Evolutionary conservation across 2,329 filamentous ascomycete species (phyloP).

Genomic region (Fusarium pininemorale): DNA sequence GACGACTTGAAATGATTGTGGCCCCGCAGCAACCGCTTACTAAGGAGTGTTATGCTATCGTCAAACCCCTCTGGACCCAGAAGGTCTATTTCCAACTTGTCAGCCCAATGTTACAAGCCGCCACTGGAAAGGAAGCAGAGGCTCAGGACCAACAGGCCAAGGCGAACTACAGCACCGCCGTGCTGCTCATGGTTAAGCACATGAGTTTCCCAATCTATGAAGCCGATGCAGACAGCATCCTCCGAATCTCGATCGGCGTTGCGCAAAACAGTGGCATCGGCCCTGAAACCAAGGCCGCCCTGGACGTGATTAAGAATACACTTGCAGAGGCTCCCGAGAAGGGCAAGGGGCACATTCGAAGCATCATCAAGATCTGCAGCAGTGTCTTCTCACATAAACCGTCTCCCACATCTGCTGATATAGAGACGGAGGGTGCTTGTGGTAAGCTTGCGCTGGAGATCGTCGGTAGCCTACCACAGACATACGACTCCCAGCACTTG

Average conservation of each 20-base stretch:
- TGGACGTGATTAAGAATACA: constrained; percentile 60
- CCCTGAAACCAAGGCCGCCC: constrained; percentile 57
- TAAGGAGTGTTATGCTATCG: constrained; percentile 53
- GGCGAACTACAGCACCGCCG: constrained; percentile 57
- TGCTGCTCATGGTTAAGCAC: constrained; percentile 60
- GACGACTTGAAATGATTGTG: constrained; percentile 55
- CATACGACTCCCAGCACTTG: constrained; percentile 59
- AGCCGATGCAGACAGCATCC: constrained; percentile 57
- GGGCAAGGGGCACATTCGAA: constrained; percentile 58
- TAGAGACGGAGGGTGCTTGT: constrained; percentile 47
- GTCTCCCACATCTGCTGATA: constrained; percentile 29
- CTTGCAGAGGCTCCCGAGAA: constrained; percentile 56
- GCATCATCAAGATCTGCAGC: constrained; percentile 57
- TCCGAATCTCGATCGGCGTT: constrained; percentile 60
- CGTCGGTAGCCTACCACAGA: constrained; percentile 56
- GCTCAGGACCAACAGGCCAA: constrained; percentile 42
- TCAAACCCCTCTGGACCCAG: constrained; percentile 59
- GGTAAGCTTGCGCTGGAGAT: constrained; percentile 60
- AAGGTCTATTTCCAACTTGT: constrained; percentile 59
- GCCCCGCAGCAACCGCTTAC: constrained; percentile 51
- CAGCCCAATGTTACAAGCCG: constrained; percentile 55
- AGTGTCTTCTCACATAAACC: constrained; percentile 49
- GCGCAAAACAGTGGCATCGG: constrained; percentile 54
- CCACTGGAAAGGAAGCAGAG: constrained; percentile 46
- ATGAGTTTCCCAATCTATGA: constrained; percentile 62